Evolutionary conservation across 2,329 filamentous ascomycete species (phyloP), one percentile per base, ranked within the genome.

Genomic region (Cercospora citrullina): DNA sequence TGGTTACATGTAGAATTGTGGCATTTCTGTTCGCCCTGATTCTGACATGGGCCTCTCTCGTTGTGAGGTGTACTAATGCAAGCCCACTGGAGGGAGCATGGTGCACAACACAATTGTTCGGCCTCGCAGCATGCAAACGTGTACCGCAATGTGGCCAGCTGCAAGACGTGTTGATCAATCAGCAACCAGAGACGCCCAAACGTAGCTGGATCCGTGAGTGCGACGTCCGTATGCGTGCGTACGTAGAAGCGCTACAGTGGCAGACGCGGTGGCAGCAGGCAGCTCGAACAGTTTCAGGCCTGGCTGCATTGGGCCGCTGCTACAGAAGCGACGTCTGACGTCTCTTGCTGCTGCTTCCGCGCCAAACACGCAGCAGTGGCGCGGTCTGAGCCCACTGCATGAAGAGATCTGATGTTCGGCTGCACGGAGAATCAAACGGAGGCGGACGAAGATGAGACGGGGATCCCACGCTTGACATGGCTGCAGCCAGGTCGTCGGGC

Each of bases 401-500:
- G 23, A 10, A 26, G 55, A 59, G 55, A 59, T 59, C 55, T 59
- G 55, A 36, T 33, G 55, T 21, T 58, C 55, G 55, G 55, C 55
- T 58, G 26, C 55, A 36, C 55, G 55, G 55, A 36, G 18, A 36
- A 58, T 58, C 55, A 23, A 33, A 33, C 55, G 55, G 10, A 18
- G 48, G 48, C 14, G 23, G 55, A 42, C 36, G 36, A 42, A 58
- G 55, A 58, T 16, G 31, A 36, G 55, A 23, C 55, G 53, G 12
- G 53, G 53, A 57, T 57, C 16, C 45, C 53, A 57, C 26, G 53
- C 53, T 36, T 59, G 55, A 62, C 64, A 67, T 66, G 61, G 69
- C 33, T 55, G 31, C 55, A 71, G 69, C 69, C 69, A 67, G 64
- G 69, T 71, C 58, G 39, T 60, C 69, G 69, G 69, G 55, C 62